Conservation (phyloP, 106 monocot species). For the Amphibolis antarctica region DNA sequence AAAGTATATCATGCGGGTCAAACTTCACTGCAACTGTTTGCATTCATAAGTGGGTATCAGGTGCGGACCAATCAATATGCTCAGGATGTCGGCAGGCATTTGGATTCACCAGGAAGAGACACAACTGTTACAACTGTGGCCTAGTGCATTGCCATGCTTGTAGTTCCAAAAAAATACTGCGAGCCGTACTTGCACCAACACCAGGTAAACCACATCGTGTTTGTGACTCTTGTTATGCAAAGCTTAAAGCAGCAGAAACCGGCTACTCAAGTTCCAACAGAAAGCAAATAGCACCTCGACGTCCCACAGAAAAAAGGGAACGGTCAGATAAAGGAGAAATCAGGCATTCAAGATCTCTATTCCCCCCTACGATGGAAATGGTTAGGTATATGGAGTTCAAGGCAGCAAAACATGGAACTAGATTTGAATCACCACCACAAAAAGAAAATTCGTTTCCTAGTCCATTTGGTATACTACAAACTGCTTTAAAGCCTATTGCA, state of each 20-base stretch:
- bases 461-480: slow-evolving; percentile 30
- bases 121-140: slow-evolving; percentile 78
- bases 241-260: slow-evolving; percentile 27
- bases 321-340: slow-evolving; percentile 25
- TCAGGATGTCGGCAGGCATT: slow-evolving; percentile 74
- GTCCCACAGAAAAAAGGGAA: slow-evolving; percentile 39
- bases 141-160: slow-evolving; percentile 71
- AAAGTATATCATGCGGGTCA: slow-evolving; percentile 74
- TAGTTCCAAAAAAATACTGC: slow-evolving; percentile 52
- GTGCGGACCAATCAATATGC: slow-evolving; percentile 60
- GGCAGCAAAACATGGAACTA: slow-evolving; percentile 29
- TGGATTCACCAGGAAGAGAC: slow-evolving; percentile 76
- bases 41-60: slow-evolving; percentile 81
- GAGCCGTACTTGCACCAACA: slow-evolving; percentile 60
- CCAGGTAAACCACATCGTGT: slow-evolving; percentile 78
- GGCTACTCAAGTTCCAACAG: slow-evolving; percentile 18
- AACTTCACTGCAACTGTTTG: slow-evolving; percentile 72
- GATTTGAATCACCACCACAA: slow-evolving; percentile 24
- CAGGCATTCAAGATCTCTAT: slow-evolving; percentile 41
- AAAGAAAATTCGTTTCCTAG: slow-evolving; percentile 50
- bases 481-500: slow-evolving; percentile 38
- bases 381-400: slow-evolving; percentile 19
- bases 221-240: slow-evolving; percentile 60
- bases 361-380: slow-evolving; percentile 22
- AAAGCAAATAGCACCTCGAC: slow-evolving; percentile 34